phyloP scores from a whole-genome alignment of 257 asterid species.

The Nicotiana benthamiana region DNA sequence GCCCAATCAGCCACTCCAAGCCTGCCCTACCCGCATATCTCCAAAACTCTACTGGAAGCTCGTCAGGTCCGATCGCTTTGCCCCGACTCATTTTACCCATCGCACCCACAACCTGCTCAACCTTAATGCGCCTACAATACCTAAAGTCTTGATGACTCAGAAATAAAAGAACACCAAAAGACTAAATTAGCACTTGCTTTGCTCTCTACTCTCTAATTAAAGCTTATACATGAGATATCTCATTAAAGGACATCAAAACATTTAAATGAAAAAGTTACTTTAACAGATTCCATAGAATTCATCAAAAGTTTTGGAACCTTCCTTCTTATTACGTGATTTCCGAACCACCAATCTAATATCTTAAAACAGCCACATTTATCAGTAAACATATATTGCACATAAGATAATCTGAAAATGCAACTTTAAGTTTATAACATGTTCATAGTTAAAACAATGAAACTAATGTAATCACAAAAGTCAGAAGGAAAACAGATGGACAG shows the following conservation, averaged over 20 bases:
- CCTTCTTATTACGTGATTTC: neutral
- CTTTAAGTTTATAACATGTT: neutral
- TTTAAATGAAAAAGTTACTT: neutral
- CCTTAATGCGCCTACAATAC: too few species aligned
- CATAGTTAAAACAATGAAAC: neutral
- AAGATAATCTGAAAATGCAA: neutral
- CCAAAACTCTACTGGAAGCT: too few species aligned
- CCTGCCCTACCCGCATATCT: too few species aligned
- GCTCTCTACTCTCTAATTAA: neutral
- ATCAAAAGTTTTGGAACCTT: neutral
- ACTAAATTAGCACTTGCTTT: neutral
- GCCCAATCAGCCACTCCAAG: too few species aligned
- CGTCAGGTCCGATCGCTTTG: too few species aligned
- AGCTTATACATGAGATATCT: neutral
- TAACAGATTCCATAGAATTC: neutral
- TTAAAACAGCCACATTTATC: neutral
- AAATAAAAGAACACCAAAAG: neutral
- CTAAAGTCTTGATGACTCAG: too few species aligned
- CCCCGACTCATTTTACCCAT: too few species aligned
- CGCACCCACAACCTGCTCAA: too few species aligned
- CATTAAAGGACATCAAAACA: neutral
- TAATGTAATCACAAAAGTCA: neutral
- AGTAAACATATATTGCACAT: neutral
- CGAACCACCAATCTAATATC: neutral
- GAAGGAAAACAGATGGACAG: neutral